Base-by-base conservation (phyloP, 192 early-diverging fungal genomes). In the Funneliformis geosporum region DNA sequence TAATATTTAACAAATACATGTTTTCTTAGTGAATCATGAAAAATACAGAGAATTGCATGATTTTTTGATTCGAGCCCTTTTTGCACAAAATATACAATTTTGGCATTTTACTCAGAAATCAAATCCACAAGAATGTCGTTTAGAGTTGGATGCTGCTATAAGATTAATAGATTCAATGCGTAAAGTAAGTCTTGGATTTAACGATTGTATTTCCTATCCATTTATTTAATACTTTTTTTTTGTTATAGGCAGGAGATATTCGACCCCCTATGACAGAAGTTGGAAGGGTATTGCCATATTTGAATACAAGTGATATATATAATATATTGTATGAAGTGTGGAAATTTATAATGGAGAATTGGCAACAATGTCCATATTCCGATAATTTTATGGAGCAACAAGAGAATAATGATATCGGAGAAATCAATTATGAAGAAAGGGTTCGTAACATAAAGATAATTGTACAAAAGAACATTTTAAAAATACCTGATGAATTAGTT, bases 331-430 rank as follows among this genome's bases (percentile, higher is more conserved):
- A n/a, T 43, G 73, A 75, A 75, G 23, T 75, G 25, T 75, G 50
- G 73, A 59, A 61, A 2, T 75, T 75, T 62, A 7, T 75, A 39
- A 33, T 61, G 25, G 73, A 75, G n/a, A 75, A 75, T 61, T 47
- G 70, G 70, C 70, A 72, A 50, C 39, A 40, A 72, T 72, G 70
- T 72, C 70, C 44, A 55, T 72, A 72, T 72, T 72, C 70, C 11
- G 70, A 72, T 25, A 44, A 72, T 27, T 44, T 28, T 47, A 50
- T 33, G 1, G 23, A 28, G 14, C 18, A 71, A 27, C n/a, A 28
- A 47, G 23, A 72, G 27, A 47, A 25, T 5, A 50, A 28, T 47
- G 10, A 43, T 8, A 5, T 43, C 14, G 62, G 62, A 28, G n/a
- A 27, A 44, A 72, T 47, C 25, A 23, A 47, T 72, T 47, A 28